A percentile compares a stretch with the other conserved stretches of the same genome.
Conservation (phyloP, 371 early-diverging fungal species). For the Blastocladiella emersonii region DNA sequence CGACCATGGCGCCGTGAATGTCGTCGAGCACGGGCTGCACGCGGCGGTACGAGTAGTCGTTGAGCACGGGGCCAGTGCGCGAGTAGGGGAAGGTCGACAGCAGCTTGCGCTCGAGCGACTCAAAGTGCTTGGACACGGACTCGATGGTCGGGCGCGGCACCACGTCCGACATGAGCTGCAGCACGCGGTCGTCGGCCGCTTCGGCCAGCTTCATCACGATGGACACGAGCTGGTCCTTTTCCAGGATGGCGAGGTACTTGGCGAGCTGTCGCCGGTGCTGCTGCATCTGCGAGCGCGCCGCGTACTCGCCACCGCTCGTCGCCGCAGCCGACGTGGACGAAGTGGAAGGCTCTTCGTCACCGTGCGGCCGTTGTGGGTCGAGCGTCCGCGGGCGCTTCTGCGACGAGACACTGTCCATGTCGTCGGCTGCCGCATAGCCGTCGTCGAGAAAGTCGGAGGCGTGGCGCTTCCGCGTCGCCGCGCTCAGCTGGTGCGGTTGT, state of each 20-base stretch:
- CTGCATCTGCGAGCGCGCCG: too few relatives aligned
- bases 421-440: too few relatives aligned
- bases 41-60: not conserved
- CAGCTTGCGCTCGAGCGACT: not conserved
- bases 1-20: not conserved
- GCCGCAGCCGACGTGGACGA: too few relatives aligned
- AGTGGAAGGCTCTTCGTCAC: too few relatives aligned
- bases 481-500: too few relatives aligned
- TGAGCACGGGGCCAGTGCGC: not conserved
- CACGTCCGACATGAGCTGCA: not conserved
- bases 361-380: too few relatives aligned
- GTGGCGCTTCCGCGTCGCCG: too few relatives aligned
- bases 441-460: too few relatives aligned
- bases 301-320: too few relatives aligned
- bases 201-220: not conserved
- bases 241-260: not conserved
- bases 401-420: too few relatives aligned
- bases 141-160: not conserved
- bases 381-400: too few relatives aligned
- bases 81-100: not conserved
- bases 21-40: not conserved
- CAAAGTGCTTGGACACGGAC: not conserved
- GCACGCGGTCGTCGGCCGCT: too few relatives aligned
- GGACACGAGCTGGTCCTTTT: not conserved
- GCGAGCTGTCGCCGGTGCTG: not conserved